Evolutionary conservation across 2,329 filamentous ascomycete species (phyloP).

Genomic region (Neofusicoccum cordaticola): DNA sequence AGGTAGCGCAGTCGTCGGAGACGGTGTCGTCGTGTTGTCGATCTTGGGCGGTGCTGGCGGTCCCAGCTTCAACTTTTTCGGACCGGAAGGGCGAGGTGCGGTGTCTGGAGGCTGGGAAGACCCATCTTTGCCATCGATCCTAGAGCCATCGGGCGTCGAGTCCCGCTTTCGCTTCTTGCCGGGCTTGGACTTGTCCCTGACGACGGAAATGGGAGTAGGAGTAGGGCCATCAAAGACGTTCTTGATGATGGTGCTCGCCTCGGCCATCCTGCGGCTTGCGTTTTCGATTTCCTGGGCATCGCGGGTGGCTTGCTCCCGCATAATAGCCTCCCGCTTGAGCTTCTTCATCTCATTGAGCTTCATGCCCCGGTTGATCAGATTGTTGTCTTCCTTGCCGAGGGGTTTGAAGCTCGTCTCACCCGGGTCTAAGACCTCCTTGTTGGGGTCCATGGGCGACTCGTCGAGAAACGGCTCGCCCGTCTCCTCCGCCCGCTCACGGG

Average conservation of each 20-base stretch:
- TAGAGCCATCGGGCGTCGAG: conserved; percentile 35
- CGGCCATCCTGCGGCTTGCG: conserved; percentile 31
- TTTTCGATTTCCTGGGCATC: conserved; percentile 37
- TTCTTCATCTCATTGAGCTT: conserved; percentile 77
- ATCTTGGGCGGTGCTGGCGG: conserved; percentile 21
- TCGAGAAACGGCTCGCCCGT: conserved; percentile 65
- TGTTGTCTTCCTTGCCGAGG: conserved; percentile 59
- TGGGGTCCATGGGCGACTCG: conserved; percentile 36
- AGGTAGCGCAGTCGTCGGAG: conserved; percentile 14
- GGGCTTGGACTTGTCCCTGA: conserved; percentile 19
- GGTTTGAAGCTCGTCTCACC: conserved; percentile 59
- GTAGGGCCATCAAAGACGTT: conserved; percentile 14
- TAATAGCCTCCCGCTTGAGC: conserved; percentile 62
- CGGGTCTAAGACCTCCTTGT: conserved; percentile 50
- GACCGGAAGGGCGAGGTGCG: conserved; percentile 26
- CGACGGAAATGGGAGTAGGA: conserved; percentile 4
- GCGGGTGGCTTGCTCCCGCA: conserved; percentile 49
- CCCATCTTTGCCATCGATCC: conserved; percentile 17
- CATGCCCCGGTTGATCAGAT: conserved; percentile 70
- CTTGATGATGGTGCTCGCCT: conserved; percentile 20
- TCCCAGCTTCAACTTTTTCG: conserved; percentile 27
- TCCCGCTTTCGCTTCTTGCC: conserved; percentile 57
- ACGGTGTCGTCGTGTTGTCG: conserved; percentile 16
- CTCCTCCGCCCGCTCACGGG: conserved; percentile 61
- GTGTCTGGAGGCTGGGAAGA: conserved; percentile 22